phyloP scores from a whole-genome alignment of 495 filamentous ascomycete genomes.

The Bathelium albidoporum region DNA sequence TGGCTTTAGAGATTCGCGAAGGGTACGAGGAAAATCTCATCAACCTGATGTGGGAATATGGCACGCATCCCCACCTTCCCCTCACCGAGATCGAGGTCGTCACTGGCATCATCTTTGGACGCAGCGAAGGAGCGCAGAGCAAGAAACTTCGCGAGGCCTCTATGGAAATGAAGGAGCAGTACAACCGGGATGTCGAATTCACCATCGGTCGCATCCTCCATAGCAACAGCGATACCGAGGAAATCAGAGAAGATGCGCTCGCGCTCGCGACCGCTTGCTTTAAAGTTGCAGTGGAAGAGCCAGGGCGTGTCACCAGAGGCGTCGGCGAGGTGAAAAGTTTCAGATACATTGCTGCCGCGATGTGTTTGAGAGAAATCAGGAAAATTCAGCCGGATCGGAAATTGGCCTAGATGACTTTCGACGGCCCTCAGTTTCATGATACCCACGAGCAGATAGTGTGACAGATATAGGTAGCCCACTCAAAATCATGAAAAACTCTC shows the following conservation, averaged over 20 bases:
- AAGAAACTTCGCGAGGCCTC: conserved; percentile 54
- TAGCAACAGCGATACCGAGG: conserved; percentile 23
- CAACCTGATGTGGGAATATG: conserved; percentile 46
- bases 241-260: conserved; percentile 32
- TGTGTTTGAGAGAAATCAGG: conserved; percentile 36
- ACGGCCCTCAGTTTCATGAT: neutral
- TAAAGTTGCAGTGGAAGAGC: conserved; percentile 28
- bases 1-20: conserved; percentile 40
- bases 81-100: conserved; percentile 70
- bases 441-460: neutral
- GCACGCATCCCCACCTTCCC: conserved; percentile 44
- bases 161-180: conserved; percentile 51
- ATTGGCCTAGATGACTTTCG: neutral
- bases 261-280: conserved; percentile 43
- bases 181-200: conserved; percentile 40
- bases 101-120: conserved; percentile 60
- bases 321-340: conserved; percentile 36
- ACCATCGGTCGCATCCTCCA: conserved; percentile 39
- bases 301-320: conserved; percentile 12
- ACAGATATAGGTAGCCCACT: neutral
- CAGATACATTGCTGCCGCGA: conserved; percentile 35
- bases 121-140: conserved; percentile 42
- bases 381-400: neutral
- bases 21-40: conserved; percentile 58
- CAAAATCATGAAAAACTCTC: too few relatives aligned